Percentiles rank a stretch among this genome's conserved stretches.
These are phyloP conservation scores for Gigaspora rosea DNA, from an alignment of 192 early-diverging fungal genomes.

Conservation along the genomic window DNA sequence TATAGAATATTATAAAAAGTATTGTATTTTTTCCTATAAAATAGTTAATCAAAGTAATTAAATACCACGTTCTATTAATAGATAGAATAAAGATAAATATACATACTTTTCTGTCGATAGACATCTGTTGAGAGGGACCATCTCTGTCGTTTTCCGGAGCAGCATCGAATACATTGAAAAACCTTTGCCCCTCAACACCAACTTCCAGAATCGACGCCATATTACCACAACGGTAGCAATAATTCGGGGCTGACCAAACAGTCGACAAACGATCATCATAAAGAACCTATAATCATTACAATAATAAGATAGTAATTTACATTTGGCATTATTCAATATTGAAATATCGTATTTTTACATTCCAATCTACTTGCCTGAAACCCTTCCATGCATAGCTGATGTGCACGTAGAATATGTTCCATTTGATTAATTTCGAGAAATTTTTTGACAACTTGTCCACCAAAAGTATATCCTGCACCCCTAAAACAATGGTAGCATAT, in stretches of 20 bases:
- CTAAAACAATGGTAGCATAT: constrained; percentile 37
- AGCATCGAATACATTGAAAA: constrained; percentile 89
- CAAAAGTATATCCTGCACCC: constrained; percentile 89
- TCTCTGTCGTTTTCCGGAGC: constrained; percentile 78
- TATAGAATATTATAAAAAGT: too few relatives aligned
- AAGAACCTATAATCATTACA: constrained; percentile 57
- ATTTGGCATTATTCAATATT: too few relatives aligned
- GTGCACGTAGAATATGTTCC: constrained; percentile 81
- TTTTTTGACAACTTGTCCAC: constrained; percentile 71
- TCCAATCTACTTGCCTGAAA: constrained; percentile 55
- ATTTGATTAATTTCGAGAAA: constrained; percentile 80
- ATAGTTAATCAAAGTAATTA: too few relatives aligned
- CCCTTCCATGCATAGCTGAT: constrained; percentile 89
- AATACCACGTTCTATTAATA: too few relatives aligned
- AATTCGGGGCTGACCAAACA: constrained; percentile 86
- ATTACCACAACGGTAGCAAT: constrained; percentile 89
- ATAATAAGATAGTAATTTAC: too few relatives aligned
- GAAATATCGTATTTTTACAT: too few relatives aligned
- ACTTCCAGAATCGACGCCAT: constrained; percentile 83
- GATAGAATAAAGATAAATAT: too few relatives aligned
- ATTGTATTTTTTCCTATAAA: too few relatives aligned
- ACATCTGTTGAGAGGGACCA: constrained; percentile 37
- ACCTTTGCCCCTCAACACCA: constrained; percentile 68
- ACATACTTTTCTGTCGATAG: constrained; percentile 23
- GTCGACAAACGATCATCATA: constrained; percentile 85